These are phyloP conservation scores for Sclerotinia borealis DNA, from an alignment of 2,329 filamentous ascomycete genomes.

Conservation along the genomic window DNA sequence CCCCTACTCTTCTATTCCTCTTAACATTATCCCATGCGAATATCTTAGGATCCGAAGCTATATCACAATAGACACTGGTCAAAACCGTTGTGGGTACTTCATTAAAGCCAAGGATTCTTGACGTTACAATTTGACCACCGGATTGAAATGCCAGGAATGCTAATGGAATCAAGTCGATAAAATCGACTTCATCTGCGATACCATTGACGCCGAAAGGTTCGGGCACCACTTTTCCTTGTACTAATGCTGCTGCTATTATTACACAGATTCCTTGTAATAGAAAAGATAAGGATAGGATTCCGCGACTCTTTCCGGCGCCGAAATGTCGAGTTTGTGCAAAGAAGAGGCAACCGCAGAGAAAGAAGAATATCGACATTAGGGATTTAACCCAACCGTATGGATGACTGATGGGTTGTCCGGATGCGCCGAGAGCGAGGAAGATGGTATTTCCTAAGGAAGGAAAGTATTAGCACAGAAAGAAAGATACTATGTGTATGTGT, in stretches of 20 bases:
- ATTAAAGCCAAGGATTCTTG: conserved; percentile 61
- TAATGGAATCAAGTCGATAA: conserved; percentile 41
- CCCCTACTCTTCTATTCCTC: conserved; percentile 45
- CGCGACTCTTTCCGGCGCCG: conserved; percentile 32
- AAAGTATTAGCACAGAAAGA: background rate
- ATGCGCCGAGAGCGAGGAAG: conserved; percentile 54
- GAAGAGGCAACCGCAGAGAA: conserved; percentile 47
- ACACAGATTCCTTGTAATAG: conserved; percentile 46
- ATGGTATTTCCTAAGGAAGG: conserved; percentile 49
- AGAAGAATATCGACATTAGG: conserved; percentile 46
- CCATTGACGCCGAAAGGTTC: conserved; percentile 34
- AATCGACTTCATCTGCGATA: conserved; percentile 30
- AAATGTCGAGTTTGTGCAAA: conserved; percentile 35
- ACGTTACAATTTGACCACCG: conserved; percentile 71
- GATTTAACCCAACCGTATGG: conserved; percentile 49
- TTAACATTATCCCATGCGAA: conserved; percentile 43
- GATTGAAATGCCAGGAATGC: conserved; percentile 60
- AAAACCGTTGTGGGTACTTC: conserved; percentile 72
- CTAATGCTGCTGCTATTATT: conserved; percentile 46
- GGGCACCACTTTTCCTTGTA: conserved; percentile 41
- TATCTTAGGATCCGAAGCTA: conserved; percentile 62
- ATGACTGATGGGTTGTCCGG: conserved; percentile 43
- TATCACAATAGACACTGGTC: conserved; percentile 75
- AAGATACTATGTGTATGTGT: background rate
- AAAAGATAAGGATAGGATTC: conserved; percentile 44